Evolutionary conservation across 2,329 filamentous ascomycete species (phyloP), one percentile per base, ranked within the genome.

Genomic region (Sclerotinia nivalis): DNA sequence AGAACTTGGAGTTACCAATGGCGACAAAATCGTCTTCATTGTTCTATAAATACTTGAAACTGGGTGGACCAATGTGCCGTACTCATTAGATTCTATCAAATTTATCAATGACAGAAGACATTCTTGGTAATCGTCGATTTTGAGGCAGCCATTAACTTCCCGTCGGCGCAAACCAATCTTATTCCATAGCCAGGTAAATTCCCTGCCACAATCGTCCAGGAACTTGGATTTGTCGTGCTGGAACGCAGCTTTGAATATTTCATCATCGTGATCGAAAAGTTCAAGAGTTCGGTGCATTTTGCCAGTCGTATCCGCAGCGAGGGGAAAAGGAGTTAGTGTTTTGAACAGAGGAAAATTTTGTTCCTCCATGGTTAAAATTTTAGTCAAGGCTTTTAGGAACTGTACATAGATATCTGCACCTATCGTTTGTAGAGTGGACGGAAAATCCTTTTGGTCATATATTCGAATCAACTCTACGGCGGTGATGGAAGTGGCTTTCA

Each of bases 191-290:
- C 1, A 31, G 59, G 70, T 69, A 62, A 72, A 60, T 18, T 10
- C 25, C 60, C 56, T 61, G 4, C 18, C 56, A 18, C 56, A 54
- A 0, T 55, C 40, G 54, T 78, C 76, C 1, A 79, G 43, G 58
- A 79, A 78, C 28, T 60, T 71, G 12, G 71, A 45, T 12, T 55
- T 8, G 31, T 18, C n/a, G 28, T 69, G 68, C 55, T 72, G 68
- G 50, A 79, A 79, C 13, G 77, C 78, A 2, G 76, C 68, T 31
- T 43, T 18, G 37, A 78, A 79, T 20, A 77, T 72, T 28, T 22
- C 1, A 45, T 76, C 73, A 20, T 72, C 34, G 37, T 76, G 73
- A 45, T 78, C 75, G 34, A 73, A 78, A 8, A 79, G 50, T 13
- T 75, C 71, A 31, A 43, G 66, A 1, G 71, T 43, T 34, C 58